Evolutionary conservation across 2,329 filamentous ascomycete genomes (phyloP).

Genomic region (Pestalotiopsis sp.): DNA sequence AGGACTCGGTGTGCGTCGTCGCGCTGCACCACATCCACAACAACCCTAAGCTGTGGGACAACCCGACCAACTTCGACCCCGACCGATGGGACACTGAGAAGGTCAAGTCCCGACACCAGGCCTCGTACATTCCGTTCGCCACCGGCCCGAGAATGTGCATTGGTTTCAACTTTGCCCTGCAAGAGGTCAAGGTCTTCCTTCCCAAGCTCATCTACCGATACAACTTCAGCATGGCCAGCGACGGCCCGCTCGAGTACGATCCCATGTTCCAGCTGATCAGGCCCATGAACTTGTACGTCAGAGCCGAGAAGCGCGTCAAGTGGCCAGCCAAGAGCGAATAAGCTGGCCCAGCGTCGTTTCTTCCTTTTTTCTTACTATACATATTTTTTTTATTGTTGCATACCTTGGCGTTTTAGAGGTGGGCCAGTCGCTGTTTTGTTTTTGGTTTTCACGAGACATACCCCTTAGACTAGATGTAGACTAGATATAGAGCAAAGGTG

Average conservation of each 20-base stretch:
- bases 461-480: slow-evolving; percentile 2
- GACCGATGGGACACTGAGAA: slow-evolving; percentile 60
- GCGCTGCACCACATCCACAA: slow-evolving; percentile 54
- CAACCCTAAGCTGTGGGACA: slow-evolving; percentile 59
- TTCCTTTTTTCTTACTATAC: background rate
- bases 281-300: slow-evolving; percentile 56
- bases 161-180: slow-evolving; percentile 66
- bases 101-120: slow-evolving; percentile 53
- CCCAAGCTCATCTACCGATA: slow-evolving; percentile 61
- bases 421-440: background rate
- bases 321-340: slow-evolving; percentile 41
- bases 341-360: background rate
- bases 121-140: slow-evolving; percentile 61
- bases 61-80: slow-evolving; percentile 59
- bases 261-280: slow-evolving; percentile 62
- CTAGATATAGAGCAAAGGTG: background rate
- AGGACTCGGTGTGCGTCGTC: slow-evolving; percentile 54
- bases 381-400: background rate
- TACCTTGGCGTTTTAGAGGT: slow-evolving; percentile 1
- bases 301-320: slow-evolving; percentile 49
- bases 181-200: slow-evolving; percentile 61
- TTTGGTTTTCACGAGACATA: background rate
- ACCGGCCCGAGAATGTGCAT: slow-evolving; percentile 61
- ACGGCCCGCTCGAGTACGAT: slow-evolving; percentile 58
- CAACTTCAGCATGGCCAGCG: slow-evolving; percentile 52